Base-by-base conservation (phyloP, 1,284 basidiomycete genomes). In the Leccinum subrobustum region DNA sequence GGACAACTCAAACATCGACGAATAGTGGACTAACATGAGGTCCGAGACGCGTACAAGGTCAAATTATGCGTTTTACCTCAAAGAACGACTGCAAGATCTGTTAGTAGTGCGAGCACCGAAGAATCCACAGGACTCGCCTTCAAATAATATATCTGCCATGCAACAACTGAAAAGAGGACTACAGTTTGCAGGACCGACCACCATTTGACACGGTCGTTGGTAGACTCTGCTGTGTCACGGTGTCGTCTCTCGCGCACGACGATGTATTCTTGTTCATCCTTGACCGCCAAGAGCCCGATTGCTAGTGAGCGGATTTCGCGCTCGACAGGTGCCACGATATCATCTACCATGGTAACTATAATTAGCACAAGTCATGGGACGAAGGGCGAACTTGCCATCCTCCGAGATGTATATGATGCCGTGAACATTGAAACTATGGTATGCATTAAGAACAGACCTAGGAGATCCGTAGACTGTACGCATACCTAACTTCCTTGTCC, bases 241-340 rank as follows among this genome's bases (percentile, higher is more conserved):
- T 99, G 97, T 33, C 91, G 89, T 59, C 87, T 85, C 77, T 99
- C 97, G 52, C 97, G 84, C 50, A 98, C 89, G 42, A 97, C 93
- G 62, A 99, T 93, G 76, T 99, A 99, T 76, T 98, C 95, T 73
- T 99, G 96, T 76, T 99, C 97, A 71, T 99, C 97, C 77, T 98
- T 98, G 66, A 99, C 94, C 16, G 93, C 80, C 66, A 93, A 87
- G 39, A 99, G 78, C 4, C 89, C 93, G 54, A 87, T 86, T 5
- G 93, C 89, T n/a, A 99, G 79, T 50, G 87, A 81, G 31, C 97
- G 88, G 63, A 99, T 96, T 81, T 99, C 96, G 55, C 91, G 87
- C 75, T 99, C 97, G 61, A 99, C 95, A 2, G 97, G 97, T 12
- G 94, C 94, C 64, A 95, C 91, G 42, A 87, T 82, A 67, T 92